These are phyloP conservation scores for Debaryomyces singareniensis DNA, from an alignment of 1,139 yeast genomes.

Conservation along the genomic window DNA sequence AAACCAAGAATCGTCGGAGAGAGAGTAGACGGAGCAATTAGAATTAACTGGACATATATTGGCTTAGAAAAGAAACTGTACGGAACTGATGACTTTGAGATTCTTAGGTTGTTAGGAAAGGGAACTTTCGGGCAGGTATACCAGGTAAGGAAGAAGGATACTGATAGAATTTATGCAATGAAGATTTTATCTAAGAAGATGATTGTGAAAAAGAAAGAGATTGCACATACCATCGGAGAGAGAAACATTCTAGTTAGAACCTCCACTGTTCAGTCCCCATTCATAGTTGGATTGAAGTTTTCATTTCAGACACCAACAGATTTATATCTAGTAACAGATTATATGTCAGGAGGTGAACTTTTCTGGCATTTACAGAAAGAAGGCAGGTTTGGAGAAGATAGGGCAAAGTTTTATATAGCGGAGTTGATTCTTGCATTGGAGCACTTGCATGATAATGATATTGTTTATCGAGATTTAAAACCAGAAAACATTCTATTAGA, in stretches of 20 bases:
- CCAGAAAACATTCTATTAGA: conserved; percentile 92
- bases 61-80: conserved; percentile 63
- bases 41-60: conserved; percentile 68
- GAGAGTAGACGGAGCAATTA: conserved; percentile 68
- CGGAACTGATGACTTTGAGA: conserved; percentile 93
- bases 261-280: conserved; percentile 73
- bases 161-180: conserved; percentile 92
- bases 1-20: conserved; percentile 74
- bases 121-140: conserved; percentile 98
- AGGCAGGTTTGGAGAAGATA: conserved; percentile 84
- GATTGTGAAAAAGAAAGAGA: conserved; percentile 92
- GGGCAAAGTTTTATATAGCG: conserved; percentile 95
- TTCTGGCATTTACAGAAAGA: conserved; percentile 97
- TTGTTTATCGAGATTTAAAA: conserved; percentile 89
- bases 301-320: conserved; percentile 94
- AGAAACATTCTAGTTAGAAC: conserved; percentile 90
- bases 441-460: conserved; percentile 86
- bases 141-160: conserved; percentile 87
- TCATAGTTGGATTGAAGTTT: conserved; percentile 90
- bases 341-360: conserved; percentile 96
- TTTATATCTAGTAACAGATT: conserved; percentile 88
- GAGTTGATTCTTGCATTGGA: conserved; percentile 88
- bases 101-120: conserved; percentile 81
- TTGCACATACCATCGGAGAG: conserved; percentile 97
- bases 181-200: conserved; percentile 90